A percentile compares a stretch with the other conserved stretches of the same genome.
These are phyloP conservation scores for Arabidopsis arenosa DNA, from an alignment of 345 rosid genomes.

Conservation along the genomic window DNA sequence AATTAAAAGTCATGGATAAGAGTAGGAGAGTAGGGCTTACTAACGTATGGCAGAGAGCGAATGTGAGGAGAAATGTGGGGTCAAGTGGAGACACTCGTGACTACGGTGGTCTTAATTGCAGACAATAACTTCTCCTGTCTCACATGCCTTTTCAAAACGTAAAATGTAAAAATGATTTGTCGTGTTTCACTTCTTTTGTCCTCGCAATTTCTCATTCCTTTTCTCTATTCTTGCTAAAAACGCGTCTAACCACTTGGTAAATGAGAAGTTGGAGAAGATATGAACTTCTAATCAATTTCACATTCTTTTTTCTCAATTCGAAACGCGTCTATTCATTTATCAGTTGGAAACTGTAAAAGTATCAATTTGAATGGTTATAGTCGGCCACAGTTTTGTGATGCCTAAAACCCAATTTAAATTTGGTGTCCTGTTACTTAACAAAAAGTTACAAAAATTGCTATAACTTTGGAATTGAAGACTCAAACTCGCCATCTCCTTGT, in stretches of 20 bases:
- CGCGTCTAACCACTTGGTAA: not conserved
- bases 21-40: constrained; percentile 13
- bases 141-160: constrained; percentile 35
- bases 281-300: not conserved
- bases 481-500: too few species aligned
- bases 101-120: constrained; percentile 45
- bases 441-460: too few species aligned
- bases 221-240: not conserved
- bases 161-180: constrained; percentile 21
- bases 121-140: constrained; percentile 57
- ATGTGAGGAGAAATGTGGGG: constrained; percentile 29
- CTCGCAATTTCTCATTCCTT: not conserved
- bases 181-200: constrained; percentile 35
- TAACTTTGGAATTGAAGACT: too few species aligned
- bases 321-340: too few species aligned
- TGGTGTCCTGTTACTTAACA: too few species aligned
- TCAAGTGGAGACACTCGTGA: constrained; percentile 43
- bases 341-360: too few species aligned
- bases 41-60: constrained; percentile 30
- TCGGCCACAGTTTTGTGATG: too few species aligned
- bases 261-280: not conserved
- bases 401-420: too few species aligned
- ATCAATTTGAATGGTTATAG: too few species aligned
- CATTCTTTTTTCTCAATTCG: too few species aligned
- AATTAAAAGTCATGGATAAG: constrained; percentile 15